A percentile compares a stretch with the other conserved stretches of the same genome.
Conservation (phyloP, 1,139 yeast species). For the Entelexis sorbosivorans region DNA sequence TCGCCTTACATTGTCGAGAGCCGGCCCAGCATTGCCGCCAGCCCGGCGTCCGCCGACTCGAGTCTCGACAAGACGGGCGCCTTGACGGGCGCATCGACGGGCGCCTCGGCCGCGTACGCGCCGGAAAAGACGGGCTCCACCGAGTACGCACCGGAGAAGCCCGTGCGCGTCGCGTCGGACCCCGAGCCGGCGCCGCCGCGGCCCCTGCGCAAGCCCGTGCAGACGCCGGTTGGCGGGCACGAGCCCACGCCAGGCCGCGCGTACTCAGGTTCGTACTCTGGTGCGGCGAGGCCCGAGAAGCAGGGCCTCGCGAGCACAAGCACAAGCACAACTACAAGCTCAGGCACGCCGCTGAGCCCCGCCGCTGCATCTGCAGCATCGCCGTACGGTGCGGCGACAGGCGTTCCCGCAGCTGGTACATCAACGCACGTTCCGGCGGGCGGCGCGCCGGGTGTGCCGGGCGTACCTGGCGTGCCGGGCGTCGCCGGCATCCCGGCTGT, state of each 20-base stretch:
- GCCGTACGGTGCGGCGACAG: too few species aligned
- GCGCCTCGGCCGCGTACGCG: not conserved
- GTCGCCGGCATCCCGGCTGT: not conserved
- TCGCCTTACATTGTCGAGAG: slow-evolving; percentile 1
- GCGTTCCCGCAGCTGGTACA: too few species aligned
- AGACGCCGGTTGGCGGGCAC: not conserved
- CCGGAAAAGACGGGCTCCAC: not conserved
- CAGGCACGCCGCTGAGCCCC: too few species aligned
- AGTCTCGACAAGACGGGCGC: too few species aligned
- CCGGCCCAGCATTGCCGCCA: too few species aligned
- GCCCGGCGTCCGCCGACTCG: too few species aligned
- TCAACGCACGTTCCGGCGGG: not conserved
- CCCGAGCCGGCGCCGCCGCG: not conserved
- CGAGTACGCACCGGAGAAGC: not conserved
- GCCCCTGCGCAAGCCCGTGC: not conserved
- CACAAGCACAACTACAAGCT: not conserved
- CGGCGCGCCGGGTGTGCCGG: not conserved
- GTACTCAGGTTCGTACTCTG: not conserved
- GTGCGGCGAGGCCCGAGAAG: not conserved
- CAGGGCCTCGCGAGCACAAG: not conserved
- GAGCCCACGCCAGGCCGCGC: not conserved
- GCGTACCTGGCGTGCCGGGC: not conserved
- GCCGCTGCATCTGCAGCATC: too few species aligned
- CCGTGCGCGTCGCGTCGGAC: not conserved
- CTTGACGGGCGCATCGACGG: too few species aligned